Conservation (phyloP, 1,139 yeast genomes). For the Pichia sp. region DNA sequence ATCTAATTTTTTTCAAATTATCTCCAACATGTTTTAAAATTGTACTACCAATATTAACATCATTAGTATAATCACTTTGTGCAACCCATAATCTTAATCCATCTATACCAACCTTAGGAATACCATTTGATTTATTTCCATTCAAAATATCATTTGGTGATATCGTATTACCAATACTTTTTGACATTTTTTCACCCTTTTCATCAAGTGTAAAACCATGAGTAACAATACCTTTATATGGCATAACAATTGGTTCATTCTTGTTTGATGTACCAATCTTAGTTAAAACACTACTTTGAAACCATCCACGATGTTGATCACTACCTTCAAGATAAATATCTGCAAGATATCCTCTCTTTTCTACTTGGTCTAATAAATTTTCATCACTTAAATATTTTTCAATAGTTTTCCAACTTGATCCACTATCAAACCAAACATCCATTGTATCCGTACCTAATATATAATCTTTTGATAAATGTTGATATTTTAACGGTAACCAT, state of each 20-base stretch:
- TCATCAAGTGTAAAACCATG: conserved; percentile 93
- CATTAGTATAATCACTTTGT: conserved; percentile 78
- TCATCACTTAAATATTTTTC: conserved; percentile 33
- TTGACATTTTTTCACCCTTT: conserved; percentile 87
- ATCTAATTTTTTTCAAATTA: conserved; percentile 71
- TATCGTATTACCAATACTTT: conserved; percentile 80
- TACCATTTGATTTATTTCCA: conserved; percentile 51
- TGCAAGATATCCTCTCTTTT: conserved; percentile 41
- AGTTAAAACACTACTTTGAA: conserved; percentile 85
- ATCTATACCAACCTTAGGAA: conserved; percentile 81
- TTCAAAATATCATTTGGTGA: conserved; percentile 60
- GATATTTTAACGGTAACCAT: conserved; percentile 61
- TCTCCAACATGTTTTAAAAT: conserved; percentile 74
- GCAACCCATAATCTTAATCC: conserved; percentile 92
- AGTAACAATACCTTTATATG: conserved; percentile 71
- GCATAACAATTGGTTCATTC: conserved; percentile 44
- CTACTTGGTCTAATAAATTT: conserved; percentile 28
- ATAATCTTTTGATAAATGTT: conserved; percentile 37
- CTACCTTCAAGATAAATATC: conserved; percentile 90
- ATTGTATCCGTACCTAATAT: conserved; percentile 79
- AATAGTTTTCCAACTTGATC: conserved; percentile 82
- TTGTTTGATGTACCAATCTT: conserved; percentile 43
- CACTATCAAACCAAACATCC: conserved; percentile 99
- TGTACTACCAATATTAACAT: conserved; percentile 68
- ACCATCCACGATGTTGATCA: conserved; percentile 99